phyloP scores from a whole-genome alignment of 83 land plant species.

The Picea abies region DNA sequence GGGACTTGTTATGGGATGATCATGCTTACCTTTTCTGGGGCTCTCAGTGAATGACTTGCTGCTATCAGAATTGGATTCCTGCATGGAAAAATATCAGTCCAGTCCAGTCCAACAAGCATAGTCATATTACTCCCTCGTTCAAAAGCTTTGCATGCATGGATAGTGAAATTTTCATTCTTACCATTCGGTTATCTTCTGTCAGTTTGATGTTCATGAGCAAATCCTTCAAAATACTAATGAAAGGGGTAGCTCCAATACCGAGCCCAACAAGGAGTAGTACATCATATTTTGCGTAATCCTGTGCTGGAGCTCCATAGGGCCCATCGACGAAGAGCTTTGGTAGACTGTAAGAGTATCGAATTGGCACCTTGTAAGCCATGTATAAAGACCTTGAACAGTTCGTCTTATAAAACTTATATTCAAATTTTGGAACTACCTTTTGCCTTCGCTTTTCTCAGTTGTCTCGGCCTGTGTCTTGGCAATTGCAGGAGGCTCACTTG shows the following conservation, averaged over 20 bases:
- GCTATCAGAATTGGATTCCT: constrained; percentile 50
- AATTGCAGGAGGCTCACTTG: constrained; percentile 64
- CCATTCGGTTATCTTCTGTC: constrained; percentile 48
- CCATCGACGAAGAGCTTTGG: constrained; percentile 95
- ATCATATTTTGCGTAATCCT: constrained; percentile 91
- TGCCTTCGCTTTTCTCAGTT: not conserved
- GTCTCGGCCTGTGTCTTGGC: constrained; percentile 58
- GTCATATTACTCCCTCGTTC: too few relatives aligned
- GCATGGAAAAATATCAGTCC: not conserved
- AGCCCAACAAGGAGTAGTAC: constrained; percentile 91
- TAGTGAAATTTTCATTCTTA: constrained; percentile 22
- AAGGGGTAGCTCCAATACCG: constrained; percentile 98
- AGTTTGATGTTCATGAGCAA: constrained; percentile 69
- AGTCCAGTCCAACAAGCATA: too few relatives aligned
- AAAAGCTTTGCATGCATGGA: too few relatives aligned
- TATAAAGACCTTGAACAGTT: not conserved
- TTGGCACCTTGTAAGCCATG: not conserved
- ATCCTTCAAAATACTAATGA: constrained; percentile 94
- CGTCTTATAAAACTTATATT: constrained; percentile 1
- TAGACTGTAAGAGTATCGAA: constrained; percentile 40
- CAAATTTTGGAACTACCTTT: not conserved
- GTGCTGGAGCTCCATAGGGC: constrained; percentile 99
- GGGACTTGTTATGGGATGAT: not conserved
- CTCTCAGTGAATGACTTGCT: constrained; percentile 30
- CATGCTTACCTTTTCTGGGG: not conserved